phyloP scores from a whole-genome alignment of 1,139 yeast genomes.

The Waltiozyma sp. region DNA sequence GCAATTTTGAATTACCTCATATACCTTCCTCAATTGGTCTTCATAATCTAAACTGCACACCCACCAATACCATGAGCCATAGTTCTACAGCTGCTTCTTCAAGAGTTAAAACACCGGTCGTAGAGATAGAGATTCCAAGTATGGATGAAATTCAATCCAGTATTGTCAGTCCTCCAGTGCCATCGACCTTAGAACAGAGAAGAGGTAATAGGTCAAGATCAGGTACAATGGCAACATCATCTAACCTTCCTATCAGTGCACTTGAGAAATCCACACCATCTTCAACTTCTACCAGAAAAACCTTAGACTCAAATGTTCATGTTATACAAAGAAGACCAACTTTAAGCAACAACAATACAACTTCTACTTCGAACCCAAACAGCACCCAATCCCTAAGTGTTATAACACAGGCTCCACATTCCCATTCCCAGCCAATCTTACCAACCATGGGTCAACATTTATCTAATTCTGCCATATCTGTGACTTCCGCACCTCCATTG shows the following conservation, averaged over 20 bases:
- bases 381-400: slow-evolving; percentile 1
- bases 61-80: slow-evolving; percentile 1
- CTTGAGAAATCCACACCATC: no score
- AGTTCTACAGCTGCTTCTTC: slow-evolving; percentile 3
- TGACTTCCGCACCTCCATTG: slow-evolving; percentile 1
- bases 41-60: slow-evolving; percentile 29
- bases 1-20: slow-evolving; percentile 13
- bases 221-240: no score
- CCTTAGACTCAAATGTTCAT: slow-evolving; percentile 11
- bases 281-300: slow-evolving; percentile 13
- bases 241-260: no score
- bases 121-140: slow-evolving; percentile 51
- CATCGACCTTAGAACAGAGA: slow-evolving; percentile 7
- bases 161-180: background rate
- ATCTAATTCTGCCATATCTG: no score
- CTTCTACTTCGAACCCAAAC: background rate
- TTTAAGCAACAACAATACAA: slow-evolving; percentile 4
- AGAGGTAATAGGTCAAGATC: slow-evolving; percentile 32
- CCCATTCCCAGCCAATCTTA: slow-evolving; percentile 2
- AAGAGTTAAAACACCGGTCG: slow-evolving; percentile 30
- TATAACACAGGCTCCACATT: background rate
- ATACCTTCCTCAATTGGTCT: slow-evolving; percentile 27
- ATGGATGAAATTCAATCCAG: slow-evolving; percentile 21
- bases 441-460: slow-evolving; percentile 1
- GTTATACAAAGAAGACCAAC: slow-evolving; percentile 17